These are phyloP conservation scores for Lagenaria siceraria DNA, from an alignment of 306 rosid species.

Conservation along the genomic window DNA sequence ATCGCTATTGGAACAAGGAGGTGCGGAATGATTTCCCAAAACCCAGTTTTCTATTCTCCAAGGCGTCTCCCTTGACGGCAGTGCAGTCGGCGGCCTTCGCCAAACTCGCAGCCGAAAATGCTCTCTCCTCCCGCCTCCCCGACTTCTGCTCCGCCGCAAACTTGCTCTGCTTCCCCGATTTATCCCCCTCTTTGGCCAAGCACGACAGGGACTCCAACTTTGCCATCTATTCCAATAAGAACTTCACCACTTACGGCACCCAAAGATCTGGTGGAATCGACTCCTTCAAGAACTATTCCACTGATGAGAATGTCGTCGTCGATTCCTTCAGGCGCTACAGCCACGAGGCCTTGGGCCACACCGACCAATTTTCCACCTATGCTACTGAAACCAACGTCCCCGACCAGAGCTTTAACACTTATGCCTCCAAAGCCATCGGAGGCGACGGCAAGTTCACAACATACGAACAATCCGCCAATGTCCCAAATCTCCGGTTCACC, in stretches of 20 bases:
- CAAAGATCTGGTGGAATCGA: conserved; percentile 56
- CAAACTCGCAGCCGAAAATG: conserved; percentile 41
- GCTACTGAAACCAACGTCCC: conserved; percentile 46
- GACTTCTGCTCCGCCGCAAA: conserved; percentile 71
- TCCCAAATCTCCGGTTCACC: conserved; percentile 53
- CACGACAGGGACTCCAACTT: conserved; percentile 48
- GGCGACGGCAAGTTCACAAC: conserved; percentile 58
- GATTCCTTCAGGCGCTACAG: conserved; percentile 89
- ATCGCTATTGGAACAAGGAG: conserved; percentile 88
- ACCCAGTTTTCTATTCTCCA: conserved; percentile 48
- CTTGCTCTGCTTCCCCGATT: conserved; percentile 65
- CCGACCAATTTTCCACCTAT: conserved; percentile 46
- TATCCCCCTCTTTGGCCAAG: conserved; percentile 46
- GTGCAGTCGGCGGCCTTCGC: conserved; percentile 49
- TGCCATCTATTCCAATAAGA: conserved; percentile 27
- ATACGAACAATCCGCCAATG: conserved; percentile 46
- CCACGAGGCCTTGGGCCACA: conserved; percentile 49
- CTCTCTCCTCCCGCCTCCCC: conserved; percentile 47
- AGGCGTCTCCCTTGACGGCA: conserved; percentile 62
- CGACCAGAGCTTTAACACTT: conserved; percentile 64
- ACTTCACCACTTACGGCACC: conserved; percentile 83
- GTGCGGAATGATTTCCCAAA: conserved; percentile 46
- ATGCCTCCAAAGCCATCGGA: conserved; percentile 49
- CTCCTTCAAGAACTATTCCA: conserved; percentile 70
- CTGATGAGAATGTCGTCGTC: conserved; percentile 31